These are phyloP conservation scores for Whalleya microplaca DNA, from an alignment of 2,329 filamentous ascomycete genomes.

Conservation along the genomic window DNA sequence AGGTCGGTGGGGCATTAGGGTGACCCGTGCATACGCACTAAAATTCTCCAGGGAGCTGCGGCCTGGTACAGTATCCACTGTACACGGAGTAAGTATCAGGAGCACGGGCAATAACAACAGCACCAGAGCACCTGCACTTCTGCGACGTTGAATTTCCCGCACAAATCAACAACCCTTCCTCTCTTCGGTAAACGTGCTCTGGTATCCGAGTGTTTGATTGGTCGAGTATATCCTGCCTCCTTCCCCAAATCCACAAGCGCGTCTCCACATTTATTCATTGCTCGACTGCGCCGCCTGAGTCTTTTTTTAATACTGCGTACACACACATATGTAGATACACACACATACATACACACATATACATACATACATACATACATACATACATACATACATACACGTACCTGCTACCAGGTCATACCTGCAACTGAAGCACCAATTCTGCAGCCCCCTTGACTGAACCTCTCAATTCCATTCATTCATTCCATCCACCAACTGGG, in stretches of 20 bases:
- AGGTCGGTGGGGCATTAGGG: slow-evolving; percentile 16
- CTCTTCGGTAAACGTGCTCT: slow-evolving; percentile 26
- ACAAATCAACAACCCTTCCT: slow-evolving; percentile 10
- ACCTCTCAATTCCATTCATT: neutral
- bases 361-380: neutral
- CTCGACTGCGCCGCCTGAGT: slow-evolving; percentile 15
- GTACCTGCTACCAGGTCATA: slow-evolving; percentile 14
- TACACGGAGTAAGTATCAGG: slow-evolving; percentile 14
- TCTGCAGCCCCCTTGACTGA: neutral
- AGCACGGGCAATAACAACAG: neutral
- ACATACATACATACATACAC: no score
- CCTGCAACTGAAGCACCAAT: neutral
- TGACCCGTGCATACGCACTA: slow-evolving; percentile 16
- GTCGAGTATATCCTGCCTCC: slow-evolving; percentile 8
- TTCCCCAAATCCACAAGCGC: slow-evolving; percentile 16
- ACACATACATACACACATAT: neutral
- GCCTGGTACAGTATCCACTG: neutral
- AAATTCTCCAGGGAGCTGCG: slow-evolving; percentile 12
- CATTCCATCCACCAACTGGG: no score
- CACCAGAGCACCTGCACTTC: neutral
- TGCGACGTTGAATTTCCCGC: neutral
- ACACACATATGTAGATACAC: no score
- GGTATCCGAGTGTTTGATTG: slow-evolving; percentile 10
- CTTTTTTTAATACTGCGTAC: neutral
- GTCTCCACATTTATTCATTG: slow-evolving; percentile 18